These are phyloP conservation scores for Jasminum sambac DNA, from an alignment of 257 asterid genomes.

Conservation along the genomic window DNA sequence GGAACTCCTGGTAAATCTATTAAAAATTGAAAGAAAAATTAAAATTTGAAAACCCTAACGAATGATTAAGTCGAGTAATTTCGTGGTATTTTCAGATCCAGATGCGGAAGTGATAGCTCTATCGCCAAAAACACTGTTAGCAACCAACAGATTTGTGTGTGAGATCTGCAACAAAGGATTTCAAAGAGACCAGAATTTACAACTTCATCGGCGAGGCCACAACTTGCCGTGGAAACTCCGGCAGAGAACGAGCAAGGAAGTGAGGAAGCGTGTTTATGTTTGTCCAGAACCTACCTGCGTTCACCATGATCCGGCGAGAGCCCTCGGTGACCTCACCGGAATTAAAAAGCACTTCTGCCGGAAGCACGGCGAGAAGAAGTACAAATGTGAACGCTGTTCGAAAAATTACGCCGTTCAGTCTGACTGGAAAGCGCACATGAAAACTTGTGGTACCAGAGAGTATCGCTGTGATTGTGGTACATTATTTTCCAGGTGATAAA, in stretches of 20 bases:
- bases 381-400: slow-evolving; percentile 80
- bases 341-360: slow-evolving; percentile 87
- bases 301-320: slow-evolving; percentile 82
- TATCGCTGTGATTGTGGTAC: slow-evolving; percentile 95
- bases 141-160: slow-evolving; percentile 81
- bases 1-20: slow-evolving; percentile 83
- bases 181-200: slow-evolving; percentile 90
- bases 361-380: slow-evolving; percentile 90
- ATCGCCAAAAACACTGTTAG: slow-evolving; percentile 72
- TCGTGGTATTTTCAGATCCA: slow-evolving; percentile 57
- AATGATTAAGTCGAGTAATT: neutral
- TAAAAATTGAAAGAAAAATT: too few species aligned
- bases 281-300: slow-evolving; percentile 74
- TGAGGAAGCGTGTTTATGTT: slow-evolving; percentile 72
- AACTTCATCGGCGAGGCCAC: slow-evolving; percentile 91
- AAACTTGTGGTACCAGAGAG: slow-evolving; percentile 85
- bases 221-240: slow-evolving; percentile 92
- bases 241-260: slow-evolving; percentile 61
- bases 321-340: slow-evolving; percentile 92
- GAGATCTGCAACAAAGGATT: slow-evolving; percentile 95
- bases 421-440: slow-evolving; percentile 96
- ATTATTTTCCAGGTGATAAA: slow-evolving; percentile 66
- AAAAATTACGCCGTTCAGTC: slow-evolving; percentile 83
- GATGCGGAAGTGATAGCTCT: slow-evolving; percentile 84
- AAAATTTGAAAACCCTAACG: neutral